Evolutionary conservation across 176 grass and related monocot species (phyloP), one percentile per base, ranked within the genome.

Genomic region (Luzula sylvatica): DNA sequence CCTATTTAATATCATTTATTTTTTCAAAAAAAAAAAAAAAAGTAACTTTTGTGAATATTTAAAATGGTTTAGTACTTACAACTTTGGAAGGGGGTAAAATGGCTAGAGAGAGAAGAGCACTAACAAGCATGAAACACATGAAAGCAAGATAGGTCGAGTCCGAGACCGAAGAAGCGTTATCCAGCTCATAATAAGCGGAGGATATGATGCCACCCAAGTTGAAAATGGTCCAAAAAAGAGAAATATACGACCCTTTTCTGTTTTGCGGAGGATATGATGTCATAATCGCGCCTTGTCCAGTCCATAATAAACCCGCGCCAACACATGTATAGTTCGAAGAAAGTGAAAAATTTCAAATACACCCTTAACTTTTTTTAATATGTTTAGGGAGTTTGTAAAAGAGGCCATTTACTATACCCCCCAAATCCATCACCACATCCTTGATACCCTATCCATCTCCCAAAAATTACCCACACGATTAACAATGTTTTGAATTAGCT

Each of bases 191-290:
- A 80, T 86, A 96, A 61, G 89, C 89, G 29, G 89, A 38, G n/a
- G 74, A 2, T 5, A 96, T 58, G 8, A 96, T 84, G 55, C 92
- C 81, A 28, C 92, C 92, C 23, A 89, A 76, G 84, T 86, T 96
- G 75, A 96, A 96, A 61, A 96, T 55, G 64, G 58, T 68, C 92
- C 92, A 96, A 77, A 96, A 96, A 46, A 89, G 74, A 8, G 92
- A 82, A 65, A 96, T 86, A 77, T 96, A 96, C 43, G 65, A 76
- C 40, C 84, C 92, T 14, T 87, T 77, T 38, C 77, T 81, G 62
- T 17, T 41, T 1, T 81, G 46, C 1, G 74, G 77, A 5, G 92
- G 92, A 71, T 89, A 96, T 0, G 92, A 96, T 5, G 81, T 90
- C 84, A 96, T 89, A 46, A 96, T 68, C 22, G 92, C 92, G 14